Evolutionary conservation across 164 flowering plant species (phyloP), one percentile per base, ranked within the genome.

Genomic region (Chimonanthus praecox): DNA sequence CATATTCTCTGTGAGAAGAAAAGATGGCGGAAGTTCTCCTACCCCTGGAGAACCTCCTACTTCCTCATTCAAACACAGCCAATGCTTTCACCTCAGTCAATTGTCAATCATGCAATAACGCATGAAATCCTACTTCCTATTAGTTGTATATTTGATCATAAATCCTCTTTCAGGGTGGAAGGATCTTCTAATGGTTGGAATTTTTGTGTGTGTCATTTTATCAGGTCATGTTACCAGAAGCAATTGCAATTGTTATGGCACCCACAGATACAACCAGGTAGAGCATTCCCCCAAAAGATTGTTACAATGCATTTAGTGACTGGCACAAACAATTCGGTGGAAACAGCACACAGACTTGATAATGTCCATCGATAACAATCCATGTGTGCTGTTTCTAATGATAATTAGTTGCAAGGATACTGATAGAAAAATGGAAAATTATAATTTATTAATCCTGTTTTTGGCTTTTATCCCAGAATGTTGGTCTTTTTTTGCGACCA

Each of bases 211-310:
- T 50, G 16, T 20, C 66, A 16, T 63, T 63, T 73, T 16, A 71
- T 58, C 85, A 93, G 98, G 83, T 93, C 66, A 95, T 95, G 99
- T 80, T 95, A 84, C 97, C 98, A 7, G 98, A 95, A 86, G 80
- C 99, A 54, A 87, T 95, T 74, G 98, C 99, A 65, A 92, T 93
- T 73, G 99, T 93, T 74, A 95, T 95, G 99, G 99, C 99, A 21
- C 99, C 99, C 11, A 86, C 76, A 75, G 98, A 92, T 78, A 69
- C 78, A 75, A 80, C 92, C 47, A 92, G 89, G 98, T 82, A 48
- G 9, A 47, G 3, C 13, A 45, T 47, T 47, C 13, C 15, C 74
- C 18, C 62, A 33, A 16, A 64, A 43, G 44, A 58, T 58, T 4
- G 7, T 65, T 7, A 33, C 45, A 13, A 66, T 5, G 16, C 7